Evolutionary conservation across 371 early-diverging fungal genomes (phyloP), one percentile per base, ranked within the genome.

Genomic region (Dipsacomyces acuminosporus): DNA sequence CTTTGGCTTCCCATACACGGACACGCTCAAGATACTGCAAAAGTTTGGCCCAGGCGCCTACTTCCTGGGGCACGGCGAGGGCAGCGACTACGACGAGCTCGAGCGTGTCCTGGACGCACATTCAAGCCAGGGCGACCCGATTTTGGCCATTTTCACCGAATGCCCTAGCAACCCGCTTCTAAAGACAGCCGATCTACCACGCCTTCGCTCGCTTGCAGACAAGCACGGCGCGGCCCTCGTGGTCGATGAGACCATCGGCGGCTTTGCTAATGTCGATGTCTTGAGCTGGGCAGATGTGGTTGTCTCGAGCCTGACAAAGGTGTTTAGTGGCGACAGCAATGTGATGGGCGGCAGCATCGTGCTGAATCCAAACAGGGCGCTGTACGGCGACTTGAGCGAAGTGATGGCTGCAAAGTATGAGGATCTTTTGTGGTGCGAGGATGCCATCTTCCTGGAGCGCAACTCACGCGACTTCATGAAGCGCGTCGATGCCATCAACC

Each of bases 331-430:
- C 21, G 93, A 93, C 72, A 83, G 89, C 58, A 94, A 97, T 71
- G 96, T 94, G n/a, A 95, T 95, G 96, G 96, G 90, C 51, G 98
- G 98, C 51, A 92, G 93, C 63, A 71, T 88, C 72, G 83, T 91
- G 1, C 59, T 95, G 44, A 95, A 92, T 60, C 93, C 94, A 2
- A 76, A 77, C n/a, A 63, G 81, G 8, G 53, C 59, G 19, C 72
- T 72, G 57, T 90, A 88, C 69, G 50, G 48, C 6, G 53, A 51
- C 9, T 61, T 96, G 38, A 80, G 81, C 52, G 52, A 64, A 14
- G 65, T 71, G 17, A 54, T 91, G 54, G 56, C 70, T 3, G 49
- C 52, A 11, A 74, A 81, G 15, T 90, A 84, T 50, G 90, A 91
- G 61, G 93, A 95, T 61, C 53, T 79, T n/a, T 42, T 94, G 52